Evolutionary conservation across 495 filamentous ascomycete genomes (phyloP).

Genomic region (Neurospora africana): DNA sequence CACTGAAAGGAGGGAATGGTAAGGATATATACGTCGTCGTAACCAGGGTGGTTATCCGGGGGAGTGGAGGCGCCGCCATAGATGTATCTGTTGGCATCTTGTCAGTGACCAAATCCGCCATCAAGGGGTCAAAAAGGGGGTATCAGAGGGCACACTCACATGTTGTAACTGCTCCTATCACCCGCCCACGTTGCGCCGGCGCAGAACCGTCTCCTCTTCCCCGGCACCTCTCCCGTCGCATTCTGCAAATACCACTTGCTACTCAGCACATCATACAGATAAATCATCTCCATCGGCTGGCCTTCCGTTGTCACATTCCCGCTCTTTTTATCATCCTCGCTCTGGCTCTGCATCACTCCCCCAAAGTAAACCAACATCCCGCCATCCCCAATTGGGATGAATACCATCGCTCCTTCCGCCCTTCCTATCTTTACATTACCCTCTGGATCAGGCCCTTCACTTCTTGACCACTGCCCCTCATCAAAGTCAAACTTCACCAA

Average conservation of each 20-base stretch:
- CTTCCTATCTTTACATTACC: slow-evolving; percentile 11
- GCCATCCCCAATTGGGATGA: slow-evolving; percentile 40
- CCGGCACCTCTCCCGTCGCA: slow-evolving; percentile 36
- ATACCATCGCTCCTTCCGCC: slow-evolving; percentile 37
- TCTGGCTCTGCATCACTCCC: slow-evolving; percentile 18
- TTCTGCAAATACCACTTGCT: slow-evolving; percentile 45
- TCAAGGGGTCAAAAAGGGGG: not conserved
- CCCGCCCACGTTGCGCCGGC: slow-evolving; percentile 40
- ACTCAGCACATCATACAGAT: slow-evolving; percentile 40
- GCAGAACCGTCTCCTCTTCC: slow-evolving; percentile 41
- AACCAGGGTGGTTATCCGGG: slow-evolving; percentile 27
- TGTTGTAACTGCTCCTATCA: slow-evolving; percentile 47
- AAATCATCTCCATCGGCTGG: slow-evolving; percentile 32
- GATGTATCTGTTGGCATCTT: slow-evolving; percentile 29
- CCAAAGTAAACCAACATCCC: slow-evolving; percentile 46
- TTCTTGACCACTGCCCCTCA: not conserved
- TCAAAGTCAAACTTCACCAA: not conserved
- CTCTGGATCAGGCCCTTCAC: not conserved
- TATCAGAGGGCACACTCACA: slow-evolving; percentile 24
- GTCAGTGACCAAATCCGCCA: not conserved
- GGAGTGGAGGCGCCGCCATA: slow-evolving; percentile 39
- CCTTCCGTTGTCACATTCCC: slow-evolving; percentile 17
- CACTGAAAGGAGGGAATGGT: slow-evolving; percentile 47
- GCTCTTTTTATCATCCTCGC: slow-evolving; percentile 12
- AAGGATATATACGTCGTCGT: slow-evolving; percentile 48